Conservation (phyloP, 257 asterid species). For the Prunella vulgaris region DNA sequence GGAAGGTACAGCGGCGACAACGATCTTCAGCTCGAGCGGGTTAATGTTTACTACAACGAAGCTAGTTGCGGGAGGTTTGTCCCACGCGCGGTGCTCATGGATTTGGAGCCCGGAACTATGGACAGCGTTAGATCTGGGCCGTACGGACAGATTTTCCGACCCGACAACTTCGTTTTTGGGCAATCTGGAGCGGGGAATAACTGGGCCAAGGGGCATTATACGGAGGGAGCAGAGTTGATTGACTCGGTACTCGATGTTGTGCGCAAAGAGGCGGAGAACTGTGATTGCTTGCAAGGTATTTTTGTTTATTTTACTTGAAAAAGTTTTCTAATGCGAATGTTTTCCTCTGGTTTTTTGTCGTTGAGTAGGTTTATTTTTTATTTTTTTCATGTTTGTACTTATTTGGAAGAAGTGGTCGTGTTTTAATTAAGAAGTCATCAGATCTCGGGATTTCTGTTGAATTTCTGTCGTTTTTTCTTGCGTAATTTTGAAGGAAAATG, state of each 20-base stretch:
- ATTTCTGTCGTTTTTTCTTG: not conserved
- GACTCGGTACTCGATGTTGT: constrained; percentile 80
- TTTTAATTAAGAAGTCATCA: not conserved
- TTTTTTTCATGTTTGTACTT: not conserved
- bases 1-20: constrained; percentile 70
- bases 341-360: too few relatives aligned
- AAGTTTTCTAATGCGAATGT: not conserved
- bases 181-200: constrained; percentile 78
- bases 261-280: constrained; percentile 74
- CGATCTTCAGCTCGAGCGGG: constrained; percentile 68
- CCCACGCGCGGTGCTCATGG: constrained; percentile 86
- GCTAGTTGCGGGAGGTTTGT: constrained; percentile 77
- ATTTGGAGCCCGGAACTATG: constrained; percentile 79
- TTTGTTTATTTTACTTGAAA: not conserved
- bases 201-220: constrained; percentile 78
- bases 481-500: not conserved
- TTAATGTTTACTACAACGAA: constrained; percentile 68
- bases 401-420: not conserved
- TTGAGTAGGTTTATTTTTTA: too few relatives aligned
- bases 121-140: constrained; percentile 77
- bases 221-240: constrained; percentile 77
- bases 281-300: constrained; percentile 74
- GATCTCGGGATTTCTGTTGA: constrained; percentile 10
- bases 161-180: constrained; percentile 62
- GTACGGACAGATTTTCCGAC: constrained; percentile 39